Base-by-base conservation (phyloP, 2,329 filamentous ascomycete genomes). In the Aspergillus felis region DNA sequence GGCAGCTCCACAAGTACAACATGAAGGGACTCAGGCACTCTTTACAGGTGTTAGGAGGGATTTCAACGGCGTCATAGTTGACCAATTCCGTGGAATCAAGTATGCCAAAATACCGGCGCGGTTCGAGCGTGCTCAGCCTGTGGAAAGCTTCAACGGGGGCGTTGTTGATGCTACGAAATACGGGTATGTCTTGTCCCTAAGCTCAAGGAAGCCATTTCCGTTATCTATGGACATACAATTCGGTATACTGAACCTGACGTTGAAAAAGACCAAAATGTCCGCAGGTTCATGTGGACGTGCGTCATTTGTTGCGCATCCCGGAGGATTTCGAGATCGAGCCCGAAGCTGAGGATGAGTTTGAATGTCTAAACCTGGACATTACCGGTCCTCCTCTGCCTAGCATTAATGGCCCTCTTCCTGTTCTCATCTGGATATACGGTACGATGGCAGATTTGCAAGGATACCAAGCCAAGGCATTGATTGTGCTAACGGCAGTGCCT, bases 371-470 rank as follows among this genome's bases (percentile, higher is more conserved):
- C 53, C 35, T 81, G 2, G 76, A 79, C 24, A 69, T 81, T 3
- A 73, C 65, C 4, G 60, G 65, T 20, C 77, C 69, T 0, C 59
- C 61, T 3, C 52, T 55, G 3, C 7, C 50, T 0, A 29, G 14
- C 32, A 38, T 8, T 0, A 28, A 50, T 3, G 49, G 27, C 0
- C 55, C 58, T 1, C 53, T 78, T 0, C 78, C 78, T 1, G 77
- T 81, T 10, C 50, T 79, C 8, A 57, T 80, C 10, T 81, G 78
- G 76, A 77, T 81, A 17, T 75, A 81, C 57, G 79, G 78, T 71
- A 56, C 46, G 44, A 47, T 47, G 14, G 22, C 10, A 20, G 7
- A 14, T 10, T 5, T 10, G 28, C 17, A 25, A n/a, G 8, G 10
- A 32, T 22, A 3, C 25, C 3, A 24, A 22, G 22, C n/a, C 2